Evolutionary conservation across 164 flowering plant species (phyloP).

Genomic region (Tetracentron sinense): DNA sequence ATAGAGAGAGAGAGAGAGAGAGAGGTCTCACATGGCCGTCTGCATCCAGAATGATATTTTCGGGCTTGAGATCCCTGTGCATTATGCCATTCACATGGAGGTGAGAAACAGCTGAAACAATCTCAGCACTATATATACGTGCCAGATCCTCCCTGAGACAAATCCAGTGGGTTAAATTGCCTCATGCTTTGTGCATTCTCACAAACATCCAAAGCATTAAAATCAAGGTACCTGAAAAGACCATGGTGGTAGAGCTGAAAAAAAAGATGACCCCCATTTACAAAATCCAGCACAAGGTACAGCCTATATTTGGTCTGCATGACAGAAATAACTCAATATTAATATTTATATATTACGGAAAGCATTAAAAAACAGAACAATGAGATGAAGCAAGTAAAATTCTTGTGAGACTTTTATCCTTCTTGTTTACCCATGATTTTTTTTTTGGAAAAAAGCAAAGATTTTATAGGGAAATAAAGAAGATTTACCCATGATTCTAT

Average conservation of each 20-base stretch:
- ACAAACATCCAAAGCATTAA: not conserved
- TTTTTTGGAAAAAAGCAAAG: no score
- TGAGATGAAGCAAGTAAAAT: not conserved
- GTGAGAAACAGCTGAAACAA: slow-evolving; percentile 80
- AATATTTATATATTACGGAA: no score
- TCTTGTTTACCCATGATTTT: no score
- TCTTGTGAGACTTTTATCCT: no score
- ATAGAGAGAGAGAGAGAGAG: not conserved
- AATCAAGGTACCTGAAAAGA: slow-evolving; percentile 44
- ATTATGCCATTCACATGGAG: slow-evolving; percentile 79
- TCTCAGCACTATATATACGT: slow-evolving; percentile 73
- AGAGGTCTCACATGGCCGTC: slow-evolving; percentile 64
- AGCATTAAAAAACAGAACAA: not conserved
- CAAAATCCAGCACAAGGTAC: slow-evolving; percentile 60
- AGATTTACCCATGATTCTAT: no score
- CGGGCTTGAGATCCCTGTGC: slow-evolving; percentile 93
- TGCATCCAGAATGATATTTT: slow-evolving; percentile 72
- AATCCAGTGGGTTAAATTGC: slow-evolving; percentile 1
- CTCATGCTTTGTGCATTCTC: not conserved
- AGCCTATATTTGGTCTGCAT: slow-evolving; percentile 59
- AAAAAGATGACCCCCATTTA: slow-evolving; percentile 71
- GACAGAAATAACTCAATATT: no score
- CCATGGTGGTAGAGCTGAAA: slow-evolving; percentile 67
- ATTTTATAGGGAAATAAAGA: no score
- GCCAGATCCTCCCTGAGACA: slow-evolving; percentile 75